Evolutionary conservation across 352 stramenopile species (phyloP).

Genomic region (Pythium oligandrum): DNA sequence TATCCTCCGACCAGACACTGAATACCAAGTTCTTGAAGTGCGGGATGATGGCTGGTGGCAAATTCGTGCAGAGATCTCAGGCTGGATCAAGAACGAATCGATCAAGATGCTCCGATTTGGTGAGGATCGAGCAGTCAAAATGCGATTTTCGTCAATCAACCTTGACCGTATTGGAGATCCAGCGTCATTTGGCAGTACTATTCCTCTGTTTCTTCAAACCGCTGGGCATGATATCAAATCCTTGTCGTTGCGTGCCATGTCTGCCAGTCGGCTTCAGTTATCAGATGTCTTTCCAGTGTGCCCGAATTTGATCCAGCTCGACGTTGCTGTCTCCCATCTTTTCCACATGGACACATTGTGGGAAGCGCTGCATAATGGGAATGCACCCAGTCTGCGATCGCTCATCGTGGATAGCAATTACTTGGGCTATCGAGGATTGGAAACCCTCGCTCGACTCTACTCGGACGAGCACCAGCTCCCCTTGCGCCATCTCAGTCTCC

Average conservation of each 20-base stretch:
- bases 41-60: too few relatives aligned
- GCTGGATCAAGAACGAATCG: conserved; percentile 3
- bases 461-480: background rate
- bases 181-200: background rate
- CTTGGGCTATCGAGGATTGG: background rate
- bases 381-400: background rate
- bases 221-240: background rate
- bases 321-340: background rate
- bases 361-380: background rate
- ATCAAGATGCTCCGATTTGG: conserved; percentile 1
- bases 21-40: too few relatives aligned
- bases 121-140: background rate
- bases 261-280: too few relatives aligned
- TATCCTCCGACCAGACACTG: too few relatives aligned
- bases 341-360: background rate
- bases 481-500: background rate
- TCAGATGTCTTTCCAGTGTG: background rate
- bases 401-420: background rate
- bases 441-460: background rate
- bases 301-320: background rate
- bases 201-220: background rate
- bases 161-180: background rate
- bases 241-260: background rate
- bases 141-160: background rate
- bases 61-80: too few relatives aligned